Base-by-base conservation (phyloP, 495 filamentous ascomycete genomes). In the Penicillium chermesinum region DNA sequence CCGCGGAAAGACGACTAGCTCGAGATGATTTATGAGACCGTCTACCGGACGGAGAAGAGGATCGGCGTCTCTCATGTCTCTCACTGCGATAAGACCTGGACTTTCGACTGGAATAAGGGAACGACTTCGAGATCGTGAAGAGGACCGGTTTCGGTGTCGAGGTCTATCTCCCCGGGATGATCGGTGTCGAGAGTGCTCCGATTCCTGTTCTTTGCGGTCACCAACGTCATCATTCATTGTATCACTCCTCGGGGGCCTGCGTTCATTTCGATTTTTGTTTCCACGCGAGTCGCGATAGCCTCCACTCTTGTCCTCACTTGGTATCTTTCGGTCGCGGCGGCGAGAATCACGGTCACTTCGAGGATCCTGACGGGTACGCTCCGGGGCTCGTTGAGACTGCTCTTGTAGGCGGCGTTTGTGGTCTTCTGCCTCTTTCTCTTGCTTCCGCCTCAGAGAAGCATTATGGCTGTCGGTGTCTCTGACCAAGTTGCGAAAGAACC, bases 381-480 rank as follows among this genome's bases (percentile, higher is more conserved):
- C 48, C 2, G 49, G 34, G 22, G 41, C 34, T n/a, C 27, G 9
- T 16, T 39, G 17, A 16, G 32, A 62, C 39, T 74, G 69, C 7
- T 60, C 47, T 41, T 65, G 60, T 46, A 82, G 73, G 64, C 65
- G 61, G 46, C 73, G 76, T 50, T 84, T 70, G 35, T 79, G 73
- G 15, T 75, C 70, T 73, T 82, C 59, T 50, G 79, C 67, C 34
- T 85, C 82, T 43, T 74, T 80, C 33, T 83, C 81, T 62, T 97
- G 91, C 53, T 86, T 95, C 0, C 83, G 88, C 34, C 85, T 79
- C 44, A 96, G 72, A 5, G 89, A 86, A 10, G 87, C 80, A 77
- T 98, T 98, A 65, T 98, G 93, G 43, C 55, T 87, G 50, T 93
- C 87, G 1, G 89, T 91, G 47, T 94, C 86, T 48, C 84, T 85